Evolutionary conservation across 805 yeast genomes (phyloP).

Genomic region (Huiozyma sinensis): DNA sequence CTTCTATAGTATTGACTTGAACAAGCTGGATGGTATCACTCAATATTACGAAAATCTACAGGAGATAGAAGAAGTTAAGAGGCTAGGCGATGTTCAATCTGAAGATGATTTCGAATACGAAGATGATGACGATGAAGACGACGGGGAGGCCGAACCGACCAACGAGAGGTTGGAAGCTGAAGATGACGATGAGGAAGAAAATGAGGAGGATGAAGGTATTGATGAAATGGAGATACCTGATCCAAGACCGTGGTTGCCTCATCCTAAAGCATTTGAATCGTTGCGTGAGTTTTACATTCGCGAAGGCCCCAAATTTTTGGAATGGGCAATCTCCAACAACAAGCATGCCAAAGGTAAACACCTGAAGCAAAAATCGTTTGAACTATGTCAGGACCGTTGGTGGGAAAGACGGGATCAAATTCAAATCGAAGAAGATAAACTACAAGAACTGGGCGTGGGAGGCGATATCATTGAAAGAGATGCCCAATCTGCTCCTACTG

Average conservation of each 20-base stretch:
- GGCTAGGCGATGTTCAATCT: conserved; percentile 45
- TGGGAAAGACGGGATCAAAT: conserved; percentile 97
- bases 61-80: conserved; percentile 39
- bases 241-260: conserved; percentile 93
- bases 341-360: conserved; percentile 82
- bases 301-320: conserved; percentile 76
- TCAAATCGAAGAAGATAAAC: conserved; percentile 74
- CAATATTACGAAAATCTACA: conserved; percentile 82
- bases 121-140: conserved; percentile 63
- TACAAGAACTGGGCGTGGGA: conserved; percentile 86
- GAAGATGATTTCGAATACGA: conserved; percentile 59
- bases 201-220: conserved; percentile 48
- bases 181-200: conserved; percentile 52
- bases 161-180: conserved; percentile 35
- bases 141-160: conserved; percentile 40
- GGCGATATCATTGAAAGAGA: conserved; percentile 79
- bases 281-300: conserved; percentile 77
- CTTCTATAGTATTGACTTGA: conserved; percentile 75
- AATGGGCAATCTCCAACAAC: conserved; percentile 86
- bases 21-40: conserved; percentile 76
- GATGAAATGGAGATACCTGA: conserved; percentile 72
- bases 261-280: conserved; percentile 86
- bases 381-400: conserved; percentile 88
- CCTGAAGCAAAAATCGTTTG: conserved; percentile 80
- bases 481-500: conserved; percentile 36